Conservation (phyloP, 768 basidiomycete genomes). For the Clitopilus passeckerianus region DNA sequence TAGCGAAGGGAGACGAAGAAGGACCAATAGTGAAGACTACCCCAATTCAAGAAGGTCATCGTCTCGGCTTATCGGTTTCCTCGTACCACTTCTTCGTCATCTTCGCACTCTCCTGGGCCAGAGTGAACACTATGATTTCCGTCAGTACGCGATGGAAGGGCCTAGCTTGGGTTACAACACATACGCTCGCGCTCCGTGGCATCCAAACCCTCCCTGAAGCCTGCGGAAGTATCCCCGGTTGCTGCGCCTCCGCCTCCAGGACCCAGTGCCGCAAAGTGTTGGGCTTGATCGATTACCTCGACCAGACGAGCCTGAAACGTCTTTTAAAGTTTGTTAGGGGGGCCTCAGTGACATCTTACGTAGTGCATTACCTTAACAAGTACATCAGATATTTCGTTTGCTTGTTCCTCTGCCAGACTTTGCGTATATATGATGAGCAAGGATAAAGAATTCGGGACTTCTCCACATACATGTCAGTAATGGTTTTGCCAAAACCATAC, state of each 20-base stretch:
- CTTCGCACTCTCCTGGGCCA: conserved; percentile 80
- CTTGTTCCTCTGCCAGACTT: conserved; percentile 76
- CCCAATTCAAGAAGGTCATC: conserved; percentile 24
- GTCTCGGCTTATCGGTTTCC: conserved; percentile 50
- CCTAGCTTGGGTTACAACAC: conserved; percentile 19
- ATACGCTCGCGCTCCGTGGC: conserved; percentile 88
- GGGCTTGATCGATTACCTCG: conserved; percentile 84
- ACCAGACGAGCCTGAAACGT: conserved; percentile 71
- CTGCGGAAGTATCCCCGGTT: conserved; percentile 56
- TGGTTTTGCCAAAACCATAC: conserved; percentile 88
- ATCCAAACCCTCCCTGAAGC: conserved; percentile 89
- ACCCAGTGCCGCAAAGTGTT: conserved; percentile 76
- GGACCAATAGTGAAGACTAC: conserved; percentile 15
- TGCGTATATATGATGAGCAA: conserved; percentile 1
- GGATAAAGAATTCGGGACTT: neutral
- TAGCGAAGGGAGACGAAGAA: conserved; percentile 21
- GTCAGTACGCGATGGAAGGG: neutral
- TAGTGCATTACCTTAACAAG: conserved; percentile 55
- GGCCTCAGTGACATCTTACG: neutral
- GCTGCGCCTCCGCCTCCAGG: conserved; percentile 49
- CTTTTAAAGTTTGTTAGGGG: conserved; percentile 29
- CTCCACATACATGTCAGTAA: conserved; percentile 67
- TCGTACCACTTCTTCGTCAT: conserved; percentile 85
- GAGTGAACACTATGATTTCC: conserved; percentile 62
- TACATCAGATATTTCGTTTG: conserved; percentile 64